Evolutionary conservation across 306 rosid genomes (phyloP).

Genomic region (Pyrus pyrifolia): DNA sequence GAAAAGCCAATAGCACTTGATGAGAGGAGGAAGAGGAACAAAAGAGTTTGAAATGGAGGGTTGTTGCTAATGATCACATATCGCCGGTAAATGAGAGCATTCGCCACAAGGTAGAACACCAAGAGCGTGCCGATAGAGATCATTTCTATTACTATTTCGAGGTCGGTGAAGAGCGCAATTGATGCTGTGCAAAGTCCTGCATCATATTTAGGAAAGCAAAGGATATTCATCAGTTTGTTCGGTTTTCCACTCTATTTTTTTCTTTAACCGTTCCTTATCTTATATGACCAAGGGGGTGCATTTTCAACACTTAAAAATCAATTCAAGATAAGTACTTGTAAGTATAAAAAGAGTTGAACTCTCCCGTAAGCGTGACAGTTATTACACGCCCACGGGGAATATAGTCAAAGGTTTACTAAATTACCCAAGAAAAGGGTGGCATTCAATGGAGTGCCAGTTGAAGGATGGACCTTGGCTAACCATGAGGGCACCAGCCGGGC

Average conservation of each 20-base stretch:
- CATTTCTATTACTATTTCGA: constrained; percentile 59
- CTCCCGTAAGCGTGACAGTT: no score
- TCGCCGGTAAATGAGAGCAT: constrained; percentile 72
- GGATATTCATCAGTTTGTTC: background rate
- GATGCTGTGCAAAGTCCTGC: constrained; percentile 83
- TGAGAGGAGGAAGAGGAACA: constrained; percentile 67
- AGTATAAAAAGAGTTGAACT: background rate
- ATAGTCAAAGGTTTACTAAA: background rate
- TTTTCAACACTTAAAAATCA: background rate
- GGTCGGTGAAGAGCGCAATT: constrained; percentile 79
- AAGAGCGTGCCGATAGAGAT: constrained; percentile 66
- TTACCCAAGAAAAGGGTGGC: constrained; percentile 77
- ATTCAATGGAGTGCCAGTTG: constrained; percentile 86
- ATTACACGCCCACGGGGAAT: no score
- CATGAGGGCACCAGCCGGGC: constrained; percentile 74
- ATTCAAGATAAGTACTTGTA: background rate
- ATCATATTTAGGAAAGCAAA: background rate
- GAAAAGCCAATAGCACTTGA: constrained; percentile 58
- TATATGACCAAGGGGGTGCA: background rate
- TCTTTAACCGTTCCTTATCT: background rate
- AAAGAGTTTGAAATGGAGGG: constrained; percentile 44
- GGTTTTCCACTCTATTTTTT: background rate
- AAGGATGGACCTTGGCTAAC: constrained; percentile 89
- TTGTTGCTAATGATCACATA: constrained; percentile 43
- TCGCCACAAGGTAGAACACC: constrained; percentile 93